Conservation (phyloP, 129 eudicot species). For the Logfia minima region DNA sequence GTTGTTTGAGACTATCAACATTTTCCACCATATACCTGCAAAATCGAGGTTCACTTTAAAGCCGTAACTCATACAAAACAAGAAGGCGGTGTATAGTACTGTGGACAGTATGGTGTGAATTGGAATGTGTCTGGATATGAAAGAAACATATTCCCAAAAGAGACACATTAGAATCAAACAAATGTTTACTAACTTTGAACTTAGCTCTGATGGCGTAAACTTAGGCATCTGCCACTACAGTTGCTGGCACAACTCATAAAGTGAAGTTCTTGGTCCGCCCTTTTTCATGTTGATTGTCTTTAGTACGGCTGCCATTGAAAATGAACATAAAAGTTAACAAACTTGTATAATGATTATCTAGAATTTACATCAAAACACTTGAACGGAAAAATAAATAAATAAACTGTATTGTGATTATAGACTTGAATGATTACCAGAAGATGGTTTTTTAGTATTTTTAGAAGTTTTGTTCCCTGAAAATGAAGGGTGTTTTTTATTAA, state of each 20-base stretch:
- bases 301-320: constrained; percentile 54
- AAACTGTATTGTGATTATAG: too few relatives aligned
- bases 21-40: constrained; percentile 50
- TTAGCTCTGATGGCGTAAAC: constrained; percentile 49
- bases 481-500: constrained; percentile 33
- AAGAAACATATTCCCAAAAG: too few relatives aligned
- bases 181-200: constrained; percentile 50
- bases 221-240: constrained; percentile 85
- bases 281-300: constrained; percentile 54
- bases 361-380: constrained; percentile 12
- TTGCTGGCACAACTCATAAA: constrained; percentile 62
- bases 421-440: constrained; percentile 25
- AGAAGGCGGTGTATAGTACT: background rate
- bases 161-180: background rate
- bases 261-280: constrained; percentile 76
- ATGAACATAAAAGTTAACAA: background rate
- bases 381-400: background rate
- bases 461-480: constrained; percentile 27
- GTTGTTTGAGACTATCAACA: constrained; percentile 41
- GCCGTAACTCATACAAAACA: background rate
- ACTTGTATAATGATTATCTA: constrained; percentile 38
- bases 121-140: background rate
- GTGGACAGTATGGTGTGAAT: background rate
- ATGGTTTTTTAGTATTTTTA: background rate
- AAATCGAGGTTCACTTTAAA: constrained; percentile 1